Evolutionary conservation across 2,329 filamentous ascomycete genomes (phyloP).

Genomic region (Colletotrichum tropicale): DNA sequence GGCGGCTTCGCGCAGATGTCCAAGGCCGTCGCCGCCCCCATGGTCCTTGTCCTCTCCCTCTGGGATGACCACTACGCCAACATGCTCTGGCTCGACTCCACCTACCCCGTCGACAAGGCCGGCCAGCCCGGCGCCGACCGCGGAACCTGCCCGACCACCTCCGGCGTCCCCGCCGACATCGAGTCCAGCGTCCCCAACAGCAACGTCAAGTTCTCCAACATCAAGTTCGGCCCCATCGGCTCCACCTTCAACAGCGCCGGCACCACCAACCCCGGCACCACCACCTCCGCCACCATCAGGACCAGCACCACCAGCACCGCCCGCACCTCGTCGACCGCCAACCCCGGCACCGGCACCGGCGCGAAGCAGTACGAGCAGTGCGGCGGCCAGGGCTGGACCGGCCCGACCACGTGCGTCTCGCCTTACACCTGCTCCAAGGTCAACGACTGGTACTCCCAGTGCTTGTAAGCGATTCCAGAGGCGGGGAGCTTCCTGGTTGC

Average conservation of each 20-base stretch:
- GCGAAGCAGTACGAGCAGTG: constrained; percentile 40
- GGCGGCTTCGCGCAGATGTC: constrained; percentile 66
- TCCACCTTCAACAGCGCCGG: constrained; percentile 46
- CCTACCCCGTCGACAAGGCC: constrained; percentile 55
- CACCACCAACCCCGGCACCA: constrained; percentile 4
- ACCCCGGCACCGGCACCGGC: constrained; percentile 18
- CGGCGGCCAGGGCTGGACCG: constrained; percentile 37
- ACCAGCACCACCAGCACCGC: constrained; percentile 13
- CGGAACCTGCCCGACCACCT: constrained; percentile 57
- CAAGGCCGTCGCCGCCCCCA: constrained; percentile 41
- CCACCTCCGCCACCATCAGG: constrained; percentile 11
- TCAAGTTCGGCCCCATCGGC: constrained; percentile 61
- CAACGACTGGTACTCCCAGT: constrained; percentile 48
- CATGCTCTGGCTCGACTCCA: constrained; percentile 72
- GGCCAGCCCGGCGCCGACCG: constrained; percentile 51
- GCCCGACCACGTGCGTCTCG: constrained; percentile 38
- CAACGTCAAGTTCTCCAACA: constrained; percentile 58
- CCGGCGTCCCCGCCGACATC: constrained; percentile 56
- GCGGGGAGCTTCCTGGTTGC: background rate
- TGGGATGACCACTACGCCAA: constrained; percentile 60
- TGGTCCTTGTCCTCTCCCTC: constrained; percentile 55
- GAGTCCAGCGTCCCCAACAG: constrained; percentile 50
- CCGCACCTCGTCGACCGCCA: constrained; percentile 8
- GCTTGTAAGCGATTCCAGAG: constrained; percentile 30
- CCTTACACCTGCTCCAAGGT: constrained; percentile 38